Base-by-base conservation (phyloP, 2,329 filamentous ascomycete genomes). In the Botryotinia convoluta region DNA sequence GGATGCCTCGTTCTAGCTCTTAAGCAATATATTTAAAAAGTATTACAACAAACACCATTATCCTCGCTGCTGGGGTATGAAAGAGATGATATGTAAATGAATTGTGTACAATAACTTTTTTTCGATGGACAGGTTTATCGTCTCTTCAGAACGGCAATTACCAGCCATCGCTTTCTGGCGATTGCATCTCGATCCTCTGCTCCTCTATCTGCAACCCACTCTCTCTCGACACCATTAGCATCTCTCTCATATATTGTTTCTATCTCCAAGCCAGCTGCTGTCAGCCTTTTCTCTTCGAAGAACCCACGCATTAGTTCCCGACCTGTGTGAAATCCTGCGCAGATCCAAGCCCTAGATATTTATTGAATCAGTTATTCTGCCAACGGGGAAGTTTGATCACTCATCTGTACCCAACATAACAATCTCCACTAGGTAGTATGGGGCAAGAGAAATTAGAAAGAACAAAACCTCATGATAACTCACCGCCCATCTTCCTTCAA, bases 311-410 rank as follows among this genome's bases (percentile, higher is more conserved):
- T 85, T 80, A 90, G 90, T 32, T 84, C 84, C 51, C 92, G 84
- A 0, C 92, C 92, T 0, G 92, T 93, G 79, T 94, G 92, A 77
- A 94, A 93, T 0, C 90, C 91, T 1, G 88, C 91, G 10, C 93
- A 85, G n/a, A 91, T 87, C 82, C 90, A 89, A 69, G 89, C 87
- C 48, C 70, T 72, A 45, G 26, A 42, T 54, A 22, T 68, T 29
- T n/a, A 42, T 68, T 68, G 64, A 68, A 68, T 68, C 64, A 68
- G 64, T 57, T 54, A 14, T 71, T 71, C 59, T 45, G 59, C 29
- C 20, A 48, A 48, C 14, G 45, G 45, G 45, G 37, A 39, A 48
- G 20, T 51, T 51, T 32, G 2, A 18, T 51, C 42, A 35, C 16
- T 39, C 57, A 65, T 54, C 60, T 26, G 45, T 39, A 18, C 42